Evolutionary conservation across 2,329 filamentous ascomycete species (phyloP), one percentile per base, ranked within the genome.

Genomic region (Mycosphaerella arachidis): DNA sequence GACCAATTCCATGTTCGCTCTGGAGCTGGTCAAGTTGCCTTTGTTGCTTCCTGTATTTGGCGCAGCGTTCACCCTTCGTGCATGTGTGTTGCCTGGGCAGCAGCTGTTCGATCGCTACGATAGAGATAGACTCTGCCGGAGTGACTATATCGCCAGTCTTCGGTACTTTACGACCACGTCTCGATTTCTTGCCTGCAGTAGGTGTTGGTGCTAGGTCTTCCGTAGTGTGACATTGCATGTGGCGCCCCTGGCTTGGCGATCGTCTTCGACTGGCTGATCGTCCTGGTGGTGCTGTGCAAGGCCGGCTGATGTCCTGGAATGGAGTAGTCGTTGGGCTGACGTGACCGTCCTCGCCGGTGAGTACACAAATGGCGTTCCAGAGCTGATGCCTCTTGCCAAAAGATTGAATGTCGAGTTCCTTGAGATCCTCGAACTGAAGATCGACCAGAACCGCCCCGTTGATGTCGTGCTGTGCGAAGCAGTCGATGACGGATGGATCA

Each of bases 391-490:
- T 82, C 67, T 92, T 88, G 48, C 90, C 90, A 71, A 94, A 93
- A 1, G 90, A 93, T 61, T 84, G 81, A 58, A 94, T 93, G 66
- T 87, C 87, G 18, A 94, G 82, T 75, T 94, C 90, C 73, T 88
- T 88, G 58, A 94, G 78, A 68, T 94, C 92, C 64, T 96, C 91
- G 67, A 93, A 92, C 71, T 96, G 92, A 48, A 99, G 79, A n/a
- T 93, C 92, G 55, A 96, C 86, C 20, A 97, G 79, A 58, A 97
- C 90, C 4, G 86, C 82, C 13, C 93, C 93, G 29, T 88, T 91
- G 73, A 99, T 97, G 72, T 99, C 93, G 74, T 99, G 95, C 69
- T 89, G 84, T 63, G 92, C 83, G 70, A 99, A 97, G 67, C 89
- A 90, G 70, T 95, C 87, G 10, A 94, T 87, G 54, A 93, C 82